Conservation (phyloP, 2,329 filamentous ascomycete genomes). For the Periconia digitata region DNA sequence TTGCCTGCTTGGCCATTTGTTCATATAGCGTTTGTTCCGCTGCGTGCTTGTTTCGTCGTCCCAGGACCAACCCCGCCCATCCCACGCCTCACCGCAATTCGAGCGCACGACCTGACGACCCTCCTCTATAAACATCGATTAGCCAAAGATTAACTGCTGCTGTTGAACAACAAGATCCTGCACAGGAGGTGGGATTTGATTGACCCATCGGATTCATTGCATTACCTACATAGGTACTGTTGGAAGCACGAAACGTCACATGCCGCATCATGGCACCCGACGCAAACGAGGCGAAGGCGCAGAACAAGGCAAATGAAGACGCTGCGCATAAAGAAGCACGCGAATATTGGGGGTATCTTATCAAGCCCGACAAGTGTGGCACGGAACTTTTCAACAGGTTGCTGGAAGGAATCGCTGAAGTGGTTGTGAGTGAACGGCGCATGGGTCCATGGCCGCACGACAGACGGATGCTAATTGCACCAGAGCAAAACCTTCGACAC, state of each 20-base stretch:
- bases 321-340: slow-evolving; percentile 46
- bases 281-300: slow-evolving; percentile 21
- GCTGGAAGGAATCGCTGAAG: slow-evolving; percentile 49
- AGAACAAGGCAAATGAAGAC: slow-evolving; percentile 18
- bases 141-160: not conserved
- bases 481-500: slow-evolving; percentile 48
- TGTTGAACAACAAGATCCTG: not conserved
- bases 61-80: slow-evolving; percentile 7
- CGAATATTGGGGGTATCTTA: slow-evolving; percentile 55
- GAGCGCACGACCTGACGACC: slow-evolving; percentile 1
- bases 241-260: too few relatives aligned
- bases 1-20: too few relatives aligned
- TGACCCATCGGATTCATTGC: too few relatives aligned
- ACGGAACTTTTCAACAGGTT: slow-evolving; percentile 50
- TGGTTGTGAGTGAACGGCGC: slow-evolving; percentile 43
- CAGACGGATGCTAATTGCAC: not conserved
- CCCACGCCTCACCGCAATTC: slow-evolving; percentile 22
- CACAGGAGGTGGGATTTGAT: not conserved
- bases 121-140: not conserved
- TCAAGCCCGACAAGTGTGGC: slow-evolving; percentile 55
- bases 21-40: too few relatives aligned
- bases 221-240: too few relatives aligned
- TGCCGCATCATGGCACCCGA: slow-evolving; percentile 31
- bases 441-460: too few relatives aligned
- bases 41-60: not conserved